phyloP scores from a whole-genome alignment of 257 asterid genomes.

The Solanum tarapatanum region DNA sequence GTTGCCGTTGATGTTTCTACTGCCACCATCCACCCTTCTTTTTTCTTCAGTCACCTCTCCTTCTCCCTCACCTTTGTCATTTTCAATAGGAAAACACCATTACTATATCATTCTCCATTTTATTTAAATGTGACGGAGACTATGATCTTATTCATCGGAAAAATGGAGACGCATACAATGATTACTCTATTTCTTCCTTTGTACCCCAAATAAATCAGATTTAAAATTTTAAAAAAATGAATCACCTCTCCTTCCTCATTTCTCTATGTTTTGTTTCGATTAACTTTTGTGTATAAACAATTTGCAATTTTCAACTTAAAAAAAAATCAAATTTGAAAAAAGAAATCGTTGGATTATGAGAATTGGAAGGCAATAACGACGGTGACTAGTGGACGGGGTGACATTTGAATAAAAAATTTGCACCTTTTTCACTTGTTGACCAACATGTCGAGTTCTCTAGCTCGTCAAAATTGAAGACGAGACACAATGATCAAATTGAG shows the following conservation, averaged over 20 bases:
- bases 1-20: background rate
- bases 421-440: no score
- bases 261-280: background rate
- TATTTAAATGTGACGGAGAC: background rate
- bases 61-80: background rate
- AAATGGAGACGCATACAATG: background rate
- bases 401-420: no score
- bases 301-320: background rate
- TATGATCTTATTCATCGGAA: background rate
- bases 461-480: no score
- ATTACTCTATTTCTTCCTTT: background rate
- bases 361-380: background rate
- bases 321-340: background rate
- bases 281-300: background rate
- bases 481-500: no score
- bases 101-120: background rate
- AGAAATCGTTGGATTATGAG: background rate
- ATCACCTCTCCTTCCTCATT: background rate
- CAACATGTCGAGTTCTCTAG: no score
- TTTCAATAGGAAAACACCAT: background rate
- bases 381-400: background rate
- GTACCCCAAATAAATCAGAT: no score
- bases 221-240: background rate
- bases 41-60: background rate
- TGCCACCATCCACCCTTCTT: background rate